Conservation (phyloP, 2,329 filamentous ascomycete genomes). For the Albophoma yamanashiensis region DNA sequence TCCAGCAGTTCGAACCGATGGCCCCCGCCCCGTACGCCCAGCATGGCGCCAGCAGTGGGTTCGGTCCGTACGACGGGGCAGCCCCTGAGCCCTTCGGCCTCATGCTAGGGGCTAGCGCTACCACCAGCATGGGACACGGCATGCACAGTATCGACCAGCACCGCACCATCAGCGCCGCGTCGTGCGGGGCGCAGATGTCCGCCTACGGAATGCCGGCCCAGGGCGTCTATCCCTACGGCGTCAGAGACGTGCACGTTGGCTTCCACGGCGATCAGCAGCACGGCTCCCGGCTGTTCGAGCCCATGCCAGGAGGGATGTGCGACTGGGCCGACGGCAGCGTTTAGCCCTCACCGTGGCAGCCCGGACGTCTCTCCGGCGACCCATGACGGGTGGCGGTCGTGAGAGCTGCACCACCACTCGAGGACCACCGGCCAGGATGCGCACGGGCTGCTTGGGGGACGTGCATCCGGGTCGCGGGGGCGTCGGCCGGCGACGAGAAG, state of each 20-base stretch:
- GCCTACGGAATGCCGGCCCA: slow-evolving; percentile 10
- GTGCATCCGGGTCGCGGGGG: neutral
- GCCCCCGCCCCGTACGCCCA: neutral
- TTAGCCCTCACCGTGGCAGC: neutral
- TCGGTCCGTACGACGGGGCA: neutral
- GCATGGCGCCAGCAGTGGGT: neutral
- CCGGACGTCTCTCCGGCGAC: neutral
- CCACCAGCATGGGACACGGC: slow-evolving; percentile 2
- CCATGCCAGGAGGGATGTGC: neutral
- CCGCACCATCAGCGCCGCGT: neutral
- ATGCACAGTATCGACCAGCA: slow-evolving; percentile 2
- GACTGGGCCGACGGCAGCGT: neutral
- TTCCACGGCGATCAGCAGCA: neutral
- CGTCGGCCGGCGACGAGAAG: neutral
- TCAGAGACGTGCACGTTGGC: slow-evolving; percentile 14
- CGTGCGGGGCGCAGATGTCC: neutral
- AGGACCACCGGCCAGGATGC: neutral
- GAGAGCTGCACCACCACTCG: neutral
- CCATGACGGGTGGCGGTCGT: neutral
- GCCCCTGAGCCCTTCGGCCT: slow-evolving; percentile 4
- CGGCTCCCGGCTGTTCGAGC: neutral
- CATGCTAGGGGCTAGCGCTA: slow-evolving; percentile 1
- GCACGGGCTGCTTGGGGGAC: neutral
- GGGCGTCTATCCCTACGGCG: slow-evolving; percentile 13
- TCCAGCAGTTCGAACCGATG: slow-evolving; percentile 9